A percentile compares a stretch with the other conserved stretches of the same genome.
phyloP scores from a whole-genome alignment of 139 green algal species.

The Tetratostichococcus sp. region DNA sequence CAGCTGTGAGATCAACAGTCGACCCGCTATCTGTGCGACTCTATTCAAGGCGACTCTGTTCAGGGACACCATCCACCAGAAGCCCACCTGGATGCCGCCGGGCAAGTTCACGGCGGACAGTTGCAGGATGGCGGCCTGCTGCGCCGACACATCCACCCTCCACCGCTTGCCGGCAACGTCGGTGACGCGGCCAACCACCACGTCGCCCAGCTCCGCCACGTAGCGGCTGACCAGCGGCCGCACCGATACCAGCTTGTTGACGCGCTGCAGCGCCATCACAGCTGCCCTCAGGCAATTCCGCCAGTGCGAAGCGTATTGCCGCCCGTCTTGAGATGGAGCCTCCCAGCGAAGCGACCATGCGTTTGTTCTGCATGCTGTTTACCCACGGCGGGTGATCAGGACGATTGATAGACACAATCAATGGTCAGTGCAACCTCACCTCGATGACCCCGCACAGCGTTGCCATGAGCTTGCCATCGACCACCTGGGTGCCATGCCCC shows the following conservation, averaged over 20 bases:
- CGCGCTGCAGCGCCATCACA: constrained; percentile 36
- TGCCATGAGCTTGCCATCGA: constrained; percentile 59
- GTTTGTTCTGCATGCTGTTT: too few relatives aligned
- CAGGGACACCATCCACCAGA: not conserved
- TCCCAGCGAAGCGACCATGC: too few relatives aligned
- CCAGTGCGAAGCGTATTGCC: too few relatives aligned
- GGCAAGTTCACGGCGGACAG: constrained; percentile 85
- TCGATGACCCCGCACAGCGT: constrained; percentile 68
- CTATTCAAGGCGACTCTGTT: too few relatives aligned
- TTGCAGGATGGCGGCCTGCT: constrained; percentile 65
- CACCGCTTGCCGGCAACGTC: constrained; percentile 77
- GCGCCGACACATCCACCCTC: constrained; percentile 68
- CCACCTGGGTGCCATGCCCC: constrained; percentile 72
- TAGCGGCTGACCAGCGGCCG: constrained; percentile 52
- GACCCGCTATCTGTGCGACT: too few relatives aligned
- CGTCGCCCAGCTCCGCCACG: constrained; percentile 69
- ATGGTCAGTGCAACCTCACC: not conserved
- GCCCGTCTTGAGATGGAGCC: too few relatives aligned
- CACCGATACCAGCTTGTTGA: constrained; percentile 83
- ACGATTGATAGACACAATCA: too few relatives aligned
- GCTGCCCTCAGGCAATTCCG: too few relatives aligned
- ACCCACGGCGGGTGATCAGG: too few relatives aligned
- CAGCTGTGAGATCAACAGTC: too few relatives aligned
- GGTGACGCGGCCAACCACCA: constrained; percentile 74
- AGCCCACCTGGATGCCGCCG: constrained; percentile 59